Conservation (phyloP, 228 moss, liverwort and hornwort species). For the Sphagnum fallax region DNA sequence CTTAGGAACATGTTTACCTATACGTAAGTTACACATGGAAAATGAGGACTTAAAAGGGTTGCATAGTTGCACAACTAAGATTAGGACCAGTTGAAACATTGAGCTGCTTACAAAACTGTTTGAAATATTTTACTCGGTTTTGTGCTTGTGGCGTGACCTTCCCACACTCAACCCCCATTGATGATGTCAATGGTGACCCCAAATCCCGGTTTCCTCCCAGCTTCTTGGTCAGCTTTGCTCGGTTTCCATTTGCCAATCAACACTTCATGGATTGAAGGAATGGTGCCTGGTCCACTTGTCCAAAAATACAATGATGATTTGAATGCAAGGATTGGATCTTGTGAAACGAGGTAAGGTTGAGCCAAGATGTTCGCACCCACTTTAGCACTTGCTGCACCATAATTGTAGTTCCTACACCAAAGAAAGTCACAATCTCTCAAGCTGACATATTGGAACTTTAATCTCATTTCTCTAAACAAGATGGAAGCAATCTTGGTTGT, state of each 20-base stretch:
- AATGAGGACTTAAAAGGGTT: slow-evolving; percentile 8
- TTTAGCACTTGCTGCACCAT: slow-evolving; percentile 29
- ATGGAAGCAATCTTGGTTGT: too few relatives aligned
- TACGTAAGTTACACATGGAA: too few relatives aligned
- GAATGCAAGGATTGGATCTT: slow-evolving; percentile 30
- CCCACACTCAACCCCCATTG: slow-evolving; percentile 60
- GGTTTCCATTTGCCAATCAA: slow-evolving; percentile 29
- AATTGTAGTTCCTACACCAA: slow-evolving; percentile 52
- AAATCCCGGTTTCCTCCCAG: slow-evolving; percentile 27
- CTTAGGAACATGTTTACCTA: too few relatives aligned
- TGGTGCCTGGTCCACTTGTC: slow-evolving; percentile 18
- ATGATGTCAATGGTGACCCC: slow-evolving; percentile 51
- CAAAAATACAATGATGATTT: slow-evolving; percentile 62
- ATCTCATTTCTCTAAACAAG: too few relatives aligned
- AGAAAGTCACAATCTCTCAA: too few relatives aligned
- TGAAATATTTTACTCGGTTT: slow-evolving; percentile 48
- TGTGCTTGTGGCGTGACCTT: slow-evolving; percentile 19
- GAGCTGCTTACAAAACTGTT: slow-evolving; percentile 33
- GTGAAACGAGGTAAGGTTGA: slow-evolving; percentile 32
- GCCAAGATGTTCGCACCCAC: slow-evolving; percentile 30
- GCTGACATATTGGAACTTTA: too few relatives aligned
- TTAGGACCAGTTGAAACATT: slow-evolving; percentile 44
- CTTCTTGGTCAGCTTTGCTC: slow-evolving; percentile 10
- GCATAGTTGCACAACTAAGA: slow-evolving; percentile 33
- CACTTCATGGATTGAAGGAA: slow-evolving; percentile 40